A percentile compares a stretch with the other conserved stretches of the same genome.
Evolutionary conservation across 176 grass and related monocot species (phyloP).

Genomic region (Avena eriantha): DNA sequence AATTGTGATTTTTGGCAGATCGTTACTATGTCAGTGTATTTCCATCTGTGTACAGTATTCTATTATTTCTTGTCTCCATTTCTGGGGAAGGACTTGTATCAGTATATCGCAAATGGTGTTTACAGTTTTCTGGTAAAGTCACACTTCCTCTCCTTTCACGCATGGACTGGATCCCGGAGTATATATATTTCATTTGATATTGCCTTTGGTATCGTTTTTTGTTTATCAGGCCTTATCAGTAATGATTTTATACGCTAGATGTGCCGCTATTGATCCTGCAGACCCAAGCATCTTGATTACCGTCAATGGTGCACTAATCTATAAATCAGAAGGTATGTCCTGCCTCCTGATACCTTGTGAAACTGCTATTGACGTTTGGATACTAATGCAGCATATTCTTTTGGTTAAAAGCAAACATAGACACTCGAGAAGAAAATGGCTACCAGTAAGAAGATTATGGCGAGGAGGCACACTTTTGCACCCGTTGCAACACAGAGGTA

Average conservation of each 20-base stretch:
- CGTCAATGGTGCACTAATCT: slow-evolving; percentile 61
- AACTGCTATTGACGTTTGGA: slow-evolving; percentile 31
- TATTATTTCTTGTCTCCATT: slow-evolving; percentile 98
- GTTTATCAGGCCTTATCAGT: slow-evolving; percentile 79
- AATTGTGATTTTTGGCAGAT: slow-evolving; percentile 52
- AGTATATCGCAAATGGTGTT: slow-evolving; percentile 70
- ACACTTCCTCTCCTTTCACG: background rate
- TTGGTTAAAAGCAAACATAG: slow-evolving; percentile 39
- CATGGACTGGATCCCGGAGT: background rate
- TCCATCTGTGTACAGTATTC: slow-evolving; percentile 86
- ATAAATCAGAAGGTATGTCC: slow-evolving; percentile 65
- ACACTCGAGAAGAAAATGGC: slow-evolving; percentile 46
- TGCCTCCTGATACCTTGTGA: background rate
- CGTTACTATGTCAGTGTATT: slow-evolving; percentile 92
- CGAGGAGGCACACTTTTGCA: slow-evolving; percentile 95
- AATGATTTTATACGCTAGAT: slow-evolving; percentile 85
- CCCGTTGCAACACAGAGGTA: slow-evolving; percentile 92
- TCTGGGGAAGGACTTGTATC: slow-evolving; percentile 70
- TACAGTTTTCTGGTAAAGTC: slow-evolving; percentile 89
- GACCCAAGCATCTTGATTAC: slow-evolving; percentile 85
- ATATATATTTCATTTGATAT: slow-evolving; percentile 29
- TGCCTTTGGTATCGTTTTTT: slow-evolving; percentile 36
- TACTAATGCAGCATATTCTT: slow-evolving; percentile 46
- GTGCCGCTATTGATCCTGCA: slow-evolving; percentile 96
- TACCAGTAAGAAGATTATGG: slow-evolving; percentile 63